These are phyloP conservation scores for Fusarium metavorans DNA, from an alignment of 2,329 filamentous ascomycete genomes.

Conservation along the genomic window DNA sequence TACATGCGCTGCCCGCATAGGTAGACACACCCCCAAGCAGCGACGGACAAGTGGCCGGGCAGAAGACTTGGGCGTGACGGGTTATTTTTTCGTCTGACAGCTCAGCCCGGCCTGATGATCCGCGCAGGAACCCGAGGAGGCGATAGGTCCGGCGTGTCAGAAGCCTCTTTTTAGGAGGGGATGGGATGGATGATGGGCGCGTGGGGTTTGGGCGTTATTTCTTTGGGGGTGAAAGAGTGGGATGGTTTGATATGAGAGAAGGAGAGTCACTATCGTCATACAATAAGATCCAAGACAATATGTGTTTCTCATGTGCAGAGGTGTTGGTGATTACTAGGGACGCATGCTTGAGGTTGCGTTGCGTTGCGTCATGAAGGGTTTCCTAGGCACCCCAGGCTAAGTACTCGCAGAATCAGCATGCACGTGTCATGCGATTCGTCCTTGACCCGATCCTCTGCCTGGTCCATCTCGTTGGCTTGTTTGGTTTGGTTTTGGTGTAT, in stretches of 20 bases:
- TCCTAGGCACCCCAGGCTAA: background rate
- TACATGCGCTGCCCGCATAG: slow-evolving; percentile 18
- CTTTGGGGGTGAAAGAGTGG: background rate
- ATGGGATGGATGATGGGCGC: slow-evolving; percentile 32
- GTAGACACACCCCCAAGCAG: slow-evolving; percentile 15
- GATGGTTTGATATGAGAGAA: background rate
- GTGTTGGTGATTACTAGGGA: background rate
- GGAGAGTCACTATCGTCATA: background rate
- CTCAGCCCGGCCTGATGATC: slow-evolving; percentile 46
- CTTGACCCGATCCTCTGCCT: background rate
- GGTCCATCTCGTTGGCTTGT: background rate
- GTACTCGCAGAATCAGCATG: background rate
- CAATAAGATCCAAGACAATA: background rate
- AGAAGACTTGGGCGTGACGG: background rate
- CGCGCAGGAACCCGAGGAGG: slow-evolving; percentile 47
- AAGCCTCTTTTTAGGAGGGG: slow-evolving; percentile 6
- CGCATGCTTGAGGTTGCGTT: background rate
- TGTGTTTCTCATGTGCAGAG: background rate
- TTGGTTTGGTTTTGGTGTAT: background rate
- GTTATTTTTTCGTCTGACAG: slow-evolving; percentile 31
- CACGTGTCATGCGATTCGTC: background rate
- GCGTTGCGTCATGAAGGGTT: background rate
- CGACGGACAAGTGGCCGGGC: slow-evolving; percentile 33
- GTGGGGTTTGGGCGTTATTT: slow-evolving; percentile 28
- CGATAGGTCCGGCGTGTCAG: slow-evolving; percentile 36